Evolutionary conservation across 2,329 filamentous ascomycete genomes (phyloP).

Genomic region (Claviceps cyperi): DNA sequence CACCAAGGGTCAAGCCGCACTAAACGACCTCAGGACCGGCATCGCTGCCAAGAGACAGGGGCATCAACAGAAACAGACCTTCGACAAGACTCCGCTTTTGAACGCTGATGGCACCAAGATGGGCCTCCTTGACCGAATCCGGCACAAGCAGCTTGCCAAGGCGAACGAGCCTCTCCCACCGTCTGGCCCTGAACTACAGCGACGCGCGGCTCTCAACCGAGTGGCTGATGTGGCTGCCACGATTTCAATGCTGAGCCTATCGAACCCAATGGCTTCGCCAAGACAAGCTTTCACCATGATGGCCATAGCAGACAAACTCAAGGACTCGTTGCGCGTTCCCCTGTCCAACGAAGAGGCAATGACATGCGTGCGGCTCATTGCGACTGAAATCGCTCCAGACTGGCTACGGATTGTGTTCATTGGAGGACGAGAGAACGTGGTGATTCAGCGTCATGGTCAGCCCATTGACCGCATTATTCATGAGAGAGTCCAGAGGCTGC

Average conservation of each 20-base stretch:
- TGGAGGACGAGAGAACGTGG: slow-evolving; percentile 40
- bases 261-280: slow-evolving; percentile 32
- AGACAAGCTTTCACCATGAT: slow-evolving; percentile 52
- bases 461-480: slow-evolving; percentile 23
- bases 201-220: slow-evolving; percentile 50
- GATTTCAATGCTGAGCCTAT: slow-evolving; percentile 49
- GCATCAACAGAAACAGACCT: slow-evolving; percentile 23
- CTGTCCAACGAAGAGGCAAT: slow-evolving; percentile 38
- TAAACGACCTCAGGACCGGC: slow-evolving; percentile 53
- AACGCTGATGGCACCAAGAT: slow-evolving; percentile 38
- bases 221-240: slow-evolving; percentile 54
- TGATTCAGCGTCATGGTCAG: slow-evolving; percentile 33
- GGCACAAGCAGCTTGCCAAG: slow-evolving; percentile 50
- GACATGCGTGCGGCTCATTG: slow-evolving; percentile 35
- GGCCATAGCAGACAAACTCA: slow-evolving; percentile 47
- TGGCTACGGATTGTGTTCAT: slow-evolving; percentile 40
- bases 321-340: slow-evolving; percentile 48
- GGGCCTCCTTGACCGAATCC: slow-evolving; percentile 62
- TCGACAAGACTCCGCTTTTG: slow-evolving; percentile 13
- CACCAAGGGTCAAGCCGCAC: slow-evolving; percentile 50
- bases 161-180: slow-evolving; percentile 42
- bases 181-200: slow-evolving; percentile 40
- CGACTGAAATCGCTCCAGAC: slow-evolving; percentile 38
- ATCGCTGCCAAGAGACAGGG: slow-evolving; percentile 38
- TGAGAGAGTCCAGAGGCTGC: slow-evolving; percentile 22